A percentile compares a stretch with the other conserved stretches of the same genome.
phyloP scores from a whole-genome alignment of 2,329 filamentous ascomycete genomes.

The Trichoderma sp. region DNA sequence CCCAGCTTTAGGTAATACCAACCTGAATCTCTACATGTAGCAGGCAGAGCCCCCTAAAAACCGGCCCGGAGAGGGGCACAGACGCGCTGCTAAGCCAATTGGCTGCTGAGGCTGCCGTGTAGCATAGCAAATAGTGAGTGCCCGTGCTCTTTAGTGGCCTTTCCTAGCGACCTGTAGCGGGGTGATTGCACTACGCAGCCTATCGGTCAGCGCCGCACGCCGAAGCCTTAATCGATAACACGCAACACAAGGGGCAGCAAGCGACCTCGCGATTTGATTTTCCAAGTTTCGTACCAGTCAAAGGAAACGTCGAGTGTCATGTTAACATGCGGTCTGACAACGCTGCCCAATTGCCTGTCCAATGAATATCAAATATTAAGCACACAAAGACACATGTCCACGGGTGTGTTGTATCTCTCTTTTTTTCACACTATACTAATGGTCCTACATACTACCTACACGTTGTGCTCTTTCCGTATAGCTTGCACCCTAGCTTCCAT shows the following conservation, averaged over 20 bases:
- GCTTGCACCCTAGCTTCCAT: neutral
- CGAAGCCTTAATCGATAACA: neutral
- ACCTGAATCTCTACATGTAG: neutral
- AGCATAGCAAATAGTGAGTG: neutral
- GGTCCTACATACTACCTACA: conserved; percentile 1
- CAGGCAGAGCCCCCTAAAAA: neutral
- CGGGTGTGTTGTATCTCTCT: conserved; percentile 3
- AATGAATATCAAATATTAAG: neutral
- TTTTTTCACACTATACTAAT: conserved; percentile 1
- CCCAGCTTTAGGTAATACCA: conserved; percentile 10
- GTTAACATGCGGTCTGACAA: neutral
- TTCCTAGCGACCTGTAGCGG: neutral
- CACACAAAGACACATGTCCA: neutral
- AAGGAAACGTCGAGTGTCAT: neutral
- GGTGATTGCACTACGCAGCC: neutral
- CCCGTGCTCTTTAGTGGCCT: neutral
- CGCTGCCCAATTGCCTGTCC: neutral
- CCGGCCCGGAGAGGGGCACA: neutral
- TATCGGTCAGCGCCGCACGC: neutral
- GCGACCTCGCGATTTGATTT: neutral
- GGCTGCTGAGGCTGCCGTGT: neutral
- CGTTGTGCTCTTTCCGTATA: conserved; percentile 1
- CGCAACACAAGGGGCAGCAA: neutral
- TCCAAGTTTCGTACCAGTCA: neutral
- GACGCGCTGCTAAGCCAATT: neutral